A percentile compares a stretch with the other conserved stretches of the same genome.
These are phyloP conservation scores for Capsella rubella DNA, from an alignment of 441 rosid genomes.

Conservation along the genomic window DNA sequence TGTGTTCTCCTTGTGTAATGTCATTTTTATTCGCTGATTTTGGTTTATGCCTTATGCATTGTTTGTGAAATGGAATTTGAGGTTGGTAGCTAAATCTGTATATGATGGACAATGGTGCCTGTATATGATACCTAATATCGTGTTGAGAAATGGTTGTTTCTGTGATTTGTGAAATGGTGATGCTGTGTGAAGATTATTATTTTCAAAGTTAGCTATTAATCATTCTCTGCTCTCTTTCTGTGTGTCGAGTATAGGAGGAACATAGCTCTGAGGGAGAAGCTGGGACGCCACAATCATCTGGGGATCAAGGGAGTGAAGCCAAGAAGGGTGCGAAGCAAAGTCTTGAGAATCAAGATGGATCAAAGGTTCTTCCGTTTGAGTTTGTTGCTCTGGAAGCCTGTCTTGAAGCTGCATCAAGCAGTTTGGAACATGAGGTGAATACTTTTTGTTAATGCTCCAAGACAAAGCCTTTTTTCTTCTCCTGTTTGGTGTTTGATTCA, in stretches of 20 bases:
- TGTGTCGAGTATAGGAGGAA: slow-evolving; percentile 54
- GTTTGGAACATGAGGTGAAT: slow-evolving; percentile 81
- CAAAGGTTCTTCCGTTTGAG: slow-evolving; percentile 83
- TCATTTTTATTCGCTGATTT: background rate
- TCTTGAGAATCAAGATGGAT: slow-evolving; percentile 68
- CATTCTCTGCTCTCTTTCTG: slow-evolving; percentile 7
- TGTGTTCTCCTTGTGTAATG: background rate
- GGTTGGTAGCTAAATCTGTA: slow-evolving; percentile 5
- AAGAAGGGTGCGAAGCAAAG: slow-evolving; percentile 63
- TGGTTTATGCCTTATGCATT: background rate
- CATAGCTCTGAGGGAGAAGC: slow-evolving; percentile 50
- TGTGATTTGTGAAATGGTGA: slow-evolving; percentile 10
- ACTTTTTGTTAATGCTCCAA: slow-evolving; percentile 22
- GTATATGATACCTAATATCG: slow-evolving; percentile 4
- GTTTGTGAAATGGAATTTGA: slow-evolving; percentile 10
- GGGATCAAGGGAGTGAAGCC: slow-evolving; percentile 51
- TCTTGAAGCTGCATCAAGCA: slow-evolving; percentile 89
- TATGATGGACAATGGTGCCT: background rate
- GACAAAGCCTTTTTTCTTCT: slow-evolving; percentile 14
- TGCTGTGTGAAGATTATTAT: slow-evolving; percentile 10
- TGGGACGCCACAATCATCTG: slow-evolving; percentile 42
- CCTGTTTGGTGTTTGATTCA: slow-evolving; percentile 14
- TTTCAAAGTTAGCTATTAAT: slow-evolving; percentile 8
- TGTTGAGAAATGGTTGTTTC: background rate
- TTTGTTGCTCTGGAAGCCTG: slow-evolving; percentile 88